Evolutionary conservation across 306 rosid genomes (phyloP).

Genomic region (Sechiopsis laciniata): DNA sequence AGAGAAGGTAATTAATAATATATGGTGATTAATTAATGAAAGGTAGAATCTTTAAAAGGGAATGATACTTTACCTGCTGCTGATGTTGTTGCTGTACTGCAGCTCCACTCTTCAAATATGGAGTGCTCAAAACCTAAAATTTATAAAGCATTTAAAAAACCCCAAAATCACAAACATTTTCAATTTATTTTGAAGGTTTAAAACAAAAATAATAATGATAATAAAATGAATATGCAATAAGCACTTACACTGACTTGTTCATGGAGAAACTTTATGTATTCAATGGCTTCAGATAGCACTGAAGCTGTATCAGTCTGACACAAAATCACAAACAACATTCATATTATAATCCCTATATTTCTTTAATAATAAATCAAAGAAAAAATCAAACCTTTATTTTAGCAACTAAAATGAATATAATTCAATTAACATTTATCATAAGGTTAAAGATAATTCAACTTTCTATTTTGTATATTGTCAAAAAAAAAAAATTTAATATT

Average conservation of each 20-base stretch:
- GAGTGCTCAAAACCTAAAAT: slow-evolving; percentile 68
- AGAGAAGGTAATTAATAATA: not conserved
- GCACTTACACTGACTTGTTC: slow-evolving; percentile 86
- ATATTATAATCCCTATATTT: slow-evolving; percentile 16
- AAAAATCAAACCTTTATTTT: too few species aligned
- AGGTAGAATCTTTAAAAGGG: slow-evolving; percentile 4
- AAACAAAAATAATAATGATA: not conserved
- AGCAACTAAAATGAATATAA: too few species aligned
- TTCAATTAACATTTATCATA: too few species aligned
- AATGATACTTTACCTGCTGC: slow-evolving; percentile 21
- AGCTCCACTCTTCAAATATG: slow-evolving; percentile 93
- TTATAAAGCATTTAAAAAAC: not conserved
- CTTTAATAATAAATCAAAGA: too few species aligned
- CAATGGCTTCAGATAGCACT: slow-evolving; percentile 98
- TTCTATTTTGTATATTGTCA: too few species aligned
- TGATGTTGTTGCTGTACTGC: slow-evolving; percentile 55
- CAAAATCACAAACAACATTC: slow-evolving; percentile 20
- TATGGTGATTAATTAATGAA: not conserved
- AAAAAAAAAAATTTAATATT: too few species aligned
- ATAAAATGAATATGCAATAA: slow-evolving; percentile 20
- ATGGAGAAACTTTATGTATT: slow-evolving; percentile 91
- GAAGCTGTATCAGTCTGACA: slow-evolving; percentile 99
- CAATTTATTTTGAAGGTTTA: not conserved
- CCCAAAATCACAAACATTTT: not conserved
- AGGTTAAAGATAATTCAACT: too few species aligned